Conservation (phyloP, 108 stramenopile species). For the Fragilaria crotonensis region DNA sequence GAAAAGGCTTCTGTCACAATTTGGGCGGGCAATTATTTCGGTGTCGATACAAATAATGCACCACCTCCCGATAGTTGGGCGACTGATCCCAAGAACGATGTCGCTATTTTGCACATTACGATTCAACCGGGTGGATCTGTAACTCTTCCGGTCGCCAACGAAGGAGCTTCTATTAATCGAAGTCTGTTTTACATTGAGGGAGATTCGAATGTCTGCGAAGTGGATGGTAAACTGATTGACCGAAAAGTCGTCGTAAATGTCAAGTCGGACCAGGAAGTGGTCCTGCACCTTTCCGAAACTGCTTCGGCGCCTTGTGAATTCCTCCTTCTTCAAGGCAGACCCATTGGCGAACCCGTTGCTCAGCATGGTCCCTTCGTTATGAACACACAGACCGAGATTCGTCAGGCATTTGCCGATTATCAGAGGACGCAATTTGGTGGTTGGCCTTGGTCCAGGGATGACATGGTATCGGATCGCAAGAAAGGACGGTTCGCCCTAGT, state of each 20-base stretch:
- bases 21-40: constrained; percentile 54
- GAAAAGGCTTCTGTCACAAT: constrained; percentile 32
- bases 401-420: constrained; percentile 75
- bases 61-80: constrained; percentile 66
- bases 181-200: constrained; percentile 62
- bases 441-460: constrained; percentile 70
- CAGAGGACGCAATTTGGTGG: constrained; percentile 62
- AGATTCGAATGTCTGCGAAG: constrained; percentile 13
- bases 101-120: constrained; percentile 43
- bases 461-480: constrained; percentile 49
- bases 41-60: constrained; percentile 12
- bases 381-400: constrained; percentile 76
- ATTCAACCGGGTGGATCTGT: constrained; percentile 45
- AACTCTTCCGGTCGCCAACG: constrained; percentile 37
- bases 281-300: constrained; percentile 32
- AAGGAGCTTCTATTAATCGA: constrained; percentile 35
- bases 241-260: constrained; percentile 28
- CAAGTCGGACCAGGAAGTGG: constrained; percentile 34
- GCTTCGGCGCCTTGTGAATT: constrained; percentile 35
- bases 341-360: constrained; percentile 74
- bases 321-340: constrained; percentile 56
- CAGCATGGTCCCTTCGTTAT: constrained; percentile 90
- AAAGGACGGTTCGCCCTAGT: constrained; percentile 60
- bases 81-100: constrained; percentile 47
- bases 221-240: constrained; percentile 23